Percentiles rank a stretch among this genome's conserved stretches.
phyloP scores from a whole-genome alignment of 345 rosid species.

The Murraya koenigii region DNA sequence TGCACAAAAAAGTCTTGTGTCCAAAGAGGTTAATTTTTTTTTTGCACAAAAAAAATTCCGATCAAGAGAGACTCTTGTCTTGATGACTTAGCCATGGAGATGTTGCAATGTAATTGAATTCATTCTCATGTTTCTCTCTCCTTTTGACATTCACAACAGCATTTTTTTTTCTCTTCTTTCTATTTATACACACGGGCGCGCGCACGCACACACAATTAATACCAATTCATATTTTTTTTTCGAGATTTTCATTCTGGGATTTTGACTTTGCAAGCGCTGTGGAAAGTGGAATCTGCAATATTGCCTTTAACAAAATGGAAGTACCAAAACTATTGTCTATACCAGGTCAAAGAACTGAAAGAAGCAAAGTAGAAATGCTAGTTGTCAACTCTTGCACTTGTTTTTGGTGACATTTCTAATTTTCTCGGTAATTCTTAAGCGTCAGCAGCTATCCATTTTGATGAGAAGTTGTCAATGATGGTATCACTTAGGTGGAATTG shows the following conservation, averaged over 20 bases:
- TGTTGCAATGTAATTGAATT: background rate
- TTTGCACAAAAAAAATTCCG: too few species aligned
- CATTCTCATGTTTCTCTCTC: background rate
- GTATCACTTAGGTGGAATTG: background rate
- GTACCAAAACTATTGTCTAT: background rate
- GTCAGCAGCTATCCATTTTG: background rate
- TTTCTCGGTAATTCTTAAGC: background rate
- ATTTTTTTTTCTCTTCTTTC: background rate
- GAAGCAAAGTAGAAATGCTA: background rate
- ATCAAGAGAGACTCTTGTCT: too few species aligned
- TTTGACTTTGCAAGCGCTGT: background rate
- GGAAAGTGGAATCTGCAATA: background rate
- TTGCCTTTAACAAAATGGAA: background rate
- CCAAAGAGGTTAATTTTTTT: too few species aligned
- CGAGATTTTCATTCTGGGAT: background rate
- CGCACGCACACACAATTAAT: too few species aligned
- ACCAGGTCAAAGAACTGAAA: too few species aligned
- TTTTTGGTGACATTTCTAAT: background rate
- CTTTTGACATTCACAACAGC: background rate
- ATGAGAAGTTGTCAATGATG: background rate
- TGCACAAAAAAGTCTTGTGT: too few species aligned
- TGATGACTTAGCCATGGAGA: background rate
- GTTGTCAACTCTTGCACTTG: background rate
- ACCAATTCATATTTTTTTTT: too few species aligned
- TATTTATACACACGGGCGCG: too few species aligned